A percentile compares a stretch with the other conserved stretches of the same genome.
These are phyloP conservation scores for Tulasnella sp. DNA, from an alignment of 768 basidiomycete species.

Conservation along the genomic window DNA sequence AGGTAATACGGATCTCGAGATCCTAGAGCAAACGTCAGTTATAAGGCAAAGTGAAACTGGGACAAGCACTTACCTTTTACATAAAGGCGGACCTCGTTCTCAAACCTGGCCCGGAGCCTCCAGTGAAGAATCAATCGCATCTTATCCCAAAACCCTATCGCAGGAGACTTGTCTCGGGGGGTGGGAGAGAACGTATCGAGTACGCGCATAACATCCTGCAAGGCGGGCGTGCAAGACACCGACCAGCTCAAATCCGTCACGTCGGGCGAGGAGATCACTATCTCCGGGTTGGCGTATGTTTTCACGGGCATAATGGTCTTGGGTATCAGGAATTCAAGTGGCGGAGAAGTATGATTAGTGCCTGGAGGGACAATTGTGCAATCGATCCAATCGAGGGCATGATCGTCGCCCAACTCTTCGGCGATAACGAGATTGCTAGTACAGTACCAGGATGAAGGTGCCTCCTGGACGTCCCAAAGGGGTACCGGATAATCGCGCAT, in stretches of 20 bases:
- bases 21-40: too few relatives aligned
- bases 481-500: conserved; percentile 87
- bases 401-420: conserved; percentile 65
- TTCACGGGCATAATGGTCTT: conserved; percentile 96
- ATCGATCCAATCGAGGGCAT: conserved; percentile 59
- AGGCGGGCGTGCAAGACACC: conserved; percentile 71
- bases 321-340: conserved; percentile 53
- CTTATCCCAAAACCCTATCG: conserved; percentile 94
- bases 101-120: conserved; percentile 55
- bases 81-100: conserved; percentile 59
- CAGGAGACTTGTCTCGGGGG: conserved; percentile 68
- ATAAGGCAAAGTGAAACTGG: not conserved
- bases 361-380: conserved; percentile 50
- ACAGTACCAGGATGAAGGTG: conserved; percentile 43
- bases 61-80: conserved; percentile 55
- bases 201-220: conserved; percentile 74
- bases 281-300: conserved; percentile 65
- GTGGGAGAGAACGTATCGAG: conserved; percentile 69
- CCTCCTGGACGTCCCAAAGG: conserved; percentile 51
- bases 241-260: conserved; percentile 79
- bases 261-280: conserved; percentile 50
- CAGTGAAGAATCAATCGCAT: conserved; percentile 74
- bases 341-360: conserved; percentile 38
- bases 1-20: too few relatives aligned
- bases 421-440: conserved; percentile 71